phyloP scores from a whole-genome alignment of 306 rosid species.

The Astragalus membranaceus region DNA sequence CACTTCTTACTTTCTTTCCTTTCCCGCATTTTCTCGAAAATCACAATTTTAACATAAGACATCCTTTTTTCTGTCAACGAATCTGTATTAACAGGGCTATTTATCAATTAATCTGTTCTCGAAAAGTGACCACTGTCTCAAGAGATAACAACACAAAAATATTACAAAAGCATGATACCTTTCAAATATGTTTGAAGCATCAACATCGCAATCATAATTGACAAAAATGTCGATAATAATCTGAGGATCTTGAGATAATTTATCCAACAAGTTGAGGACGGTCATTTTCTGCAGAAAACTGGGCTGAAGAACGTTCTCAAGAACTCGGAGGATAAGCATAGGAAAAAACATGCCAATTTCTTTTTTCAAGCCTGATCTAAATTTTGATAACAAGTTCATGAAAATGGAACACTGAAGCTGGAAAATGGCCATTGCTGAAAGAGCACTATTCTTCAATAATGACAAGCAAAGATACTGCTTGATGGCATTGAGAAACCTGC shows the following conservation, averaged over 20 bases:
- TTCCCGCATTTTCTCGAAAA: not conserved
- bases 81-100: not conserved
- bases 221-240: conserved; percentile 88
- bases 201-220: conserved; percentile 97
- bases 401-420: conserved; percentile 95
- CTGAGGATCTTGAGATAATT: conserved; percentile 84
- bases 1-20: not conserved
- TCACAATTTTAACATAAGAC: not conserved
- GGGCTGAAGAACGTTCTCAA: conserved; percentile 98
- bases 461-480: conserved; percentile 96
- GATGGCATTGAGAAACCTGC: conserved; percentile 85
- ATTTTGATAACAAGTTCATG: conserved; percentile 73
- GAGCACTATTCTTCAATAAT: conserved; percentile 87
- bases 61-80: not conserved
- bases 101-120: not conserved
- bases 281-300: conserved; percentile 98
- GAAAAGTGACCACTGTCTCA: not conserved
- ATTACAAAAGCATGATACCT: conserved; percentile 58
- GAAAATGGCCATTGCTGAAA: conserved; percentile 93
- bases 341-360: conserved; percentile 98
- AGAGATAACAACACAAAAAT: conserved; percentile 5
- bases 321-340: conserved; percentile 93
- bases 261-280: conserved; percentile 83
- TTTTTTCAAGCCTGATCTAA: conserved; percentile 84
- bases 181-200: conserved; percentile 94